Evolutionary conservation across 1,284 basidiomycete genomes (phyloP).

Genomic region (Blastosporella zonata): DNA sequence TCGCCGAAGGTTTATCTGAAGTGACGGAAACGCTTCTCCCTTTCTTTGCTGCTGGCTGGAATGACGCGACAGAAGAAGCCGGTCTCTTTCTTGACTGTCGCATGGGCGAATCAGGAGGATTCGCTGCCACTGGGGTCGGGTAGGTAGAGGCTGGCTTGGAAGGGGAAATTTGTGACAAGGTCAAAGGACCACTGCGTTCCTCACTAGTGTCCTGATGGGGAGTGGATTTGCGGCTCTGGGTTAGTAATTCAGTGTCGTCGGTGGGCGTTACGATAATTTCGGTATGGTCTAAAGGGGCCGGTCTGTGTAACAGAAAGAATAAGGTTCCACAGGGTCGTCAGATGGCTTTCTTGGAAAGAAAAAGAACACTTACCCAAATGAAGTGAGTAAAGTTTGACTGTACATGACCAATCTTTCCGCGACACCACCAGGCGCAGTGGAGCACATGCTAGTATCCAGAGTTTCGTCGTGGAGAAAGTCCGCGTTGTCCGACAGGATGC

Average conservation of each 20-base stretch:
- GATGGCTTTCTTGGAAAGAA: slow-evolving; percentile 10
- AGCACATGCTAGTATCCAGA: slow-evolving; percentile 26
- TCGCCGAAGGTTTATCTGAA: slow-evolving; percentile 5
- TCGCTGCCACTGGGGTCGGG: slow-evolving; percentile 19
- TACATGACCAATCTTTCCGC: slow-evolving; percentile 31
- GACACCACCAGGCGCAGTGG: slow-evolving; percentile 24
- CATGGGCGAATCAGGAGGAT: slow-evolving; percentile 23
- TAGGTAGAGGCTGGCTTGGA: slow-evolving; percentile 27
- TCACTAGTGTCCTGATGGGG: slow-evolving; percentile 1
- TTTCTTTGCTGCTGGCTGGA: slow-evolving; percentile 23
- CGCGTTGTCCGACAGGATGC: slow-evolving; percentile 10
- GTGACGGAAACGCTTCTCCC: slow-evolving; percentile 10
- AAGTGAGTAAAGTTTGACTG: slow-evolving; percentile 29
- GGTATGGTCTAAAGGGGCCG: neutral
- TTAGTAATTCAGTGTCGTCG: slow-evolving; percentile 8
- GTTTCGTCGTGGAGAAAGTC: slow-evolving; percentile 16
- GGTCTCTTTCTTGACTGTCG: slow-evolving; percentile 37
- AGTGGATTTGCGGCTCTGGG: slow-evolving; percentile 4
- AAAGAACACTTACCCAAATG: slow-evolving; percentile 27
- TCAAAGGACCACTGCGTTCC: slow-evolving; percentile 31
- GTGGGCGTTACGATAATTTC: slow-evolving; percentile 3
- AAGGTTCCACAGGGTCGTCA: slow-evolving; percentile 12
- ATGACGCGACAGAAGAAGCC: slow-evolving; percentile 20
- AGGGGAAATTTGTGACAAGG: slow-evolving; percentile 51
- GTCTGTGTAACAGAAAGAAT: slow-evolving; percentile 1